Evolutionary conservation across 257 asterid genomes (phyloP).

Genomic region (Nicotiana paniculata): DNA sequence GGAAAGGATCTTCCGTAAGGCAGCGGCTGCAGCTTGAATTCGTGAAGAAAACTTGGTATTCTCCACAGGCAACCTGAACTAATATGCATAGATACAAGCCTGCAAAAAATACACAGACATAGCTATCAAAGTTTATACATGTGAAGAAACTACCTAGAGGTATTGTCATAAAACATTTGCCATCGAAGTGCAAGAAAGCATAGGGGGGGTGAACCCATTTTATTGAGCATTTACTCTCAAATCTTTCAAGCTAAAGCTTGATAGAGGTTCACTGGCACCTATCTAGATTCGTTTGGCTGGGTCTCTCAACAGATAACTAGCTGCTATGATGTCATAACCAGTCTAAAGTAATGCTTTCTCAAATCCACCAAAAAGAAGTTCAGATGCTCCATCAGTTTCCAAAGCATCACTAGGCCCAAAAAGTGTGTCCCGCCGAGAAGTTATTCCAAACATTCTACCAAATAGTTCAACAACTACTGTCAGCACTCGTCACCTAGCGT

Average conservation of each 20-base stretch:
- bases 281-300: neutral
- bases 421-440: neutral
- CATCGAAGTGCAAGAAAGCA: conserved; percentile 1
- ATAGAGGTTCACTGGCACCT: neutral
- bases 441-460: conserved; percentile 2
- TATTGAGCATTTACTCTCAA: neutral
- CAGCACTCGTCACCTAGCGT: neutral
- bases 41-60: neutral
- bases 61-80: neutral
- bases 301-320: neutral
- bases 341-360: neutral
- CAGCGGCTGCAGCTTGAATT: neutral
- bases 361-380: neutral
- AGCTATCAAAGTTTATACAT: neutral
- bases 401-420: neutral
- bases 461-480: neutral
- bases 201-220: neutral
- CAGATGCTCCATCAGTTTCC: neutral
- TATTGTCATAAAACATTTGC: neutral
- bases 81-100: neutral
- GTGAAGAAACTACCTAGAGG: neutral
- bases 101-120: neutral
- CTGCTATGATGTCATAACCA: neutral
- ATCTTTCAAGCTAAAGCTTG: neutral
- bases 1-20: neutral